These are phyloP conservation scores for Pyrenophora seminiperda DNA, from an alignment of 2,329 filamentous ascomycete genomes.

Conservation along the genomic window DNA sequence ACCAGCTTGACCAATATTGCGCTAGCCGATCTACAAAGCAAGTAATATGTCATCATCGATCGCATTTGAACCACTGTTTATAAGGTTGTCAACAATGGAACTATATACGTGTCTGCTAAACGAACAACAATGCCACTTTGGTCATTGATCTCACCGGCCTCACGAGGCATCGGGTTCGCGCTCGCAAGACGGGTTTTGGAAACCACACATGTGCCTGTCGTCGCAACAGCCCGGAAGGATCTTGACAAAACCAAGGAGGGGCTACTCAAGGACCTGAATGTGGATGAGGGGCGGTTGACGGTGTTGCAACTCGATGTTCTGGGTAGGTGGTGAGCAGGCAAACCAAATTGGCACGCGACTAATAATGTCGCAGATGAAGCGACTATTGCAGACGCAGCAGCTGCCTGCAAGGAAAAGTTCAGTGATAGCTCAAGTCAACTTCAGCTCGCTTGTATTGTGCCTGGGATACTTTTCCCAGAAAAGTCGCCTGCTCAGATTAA, in stretches of 20 bases:
- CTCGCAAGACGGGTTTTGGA: slow-evolving; percentile 63
- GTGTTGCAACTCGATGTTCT: slow-evolving; percentile 62
- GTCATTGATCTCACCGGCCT: slow-evolving; percentile 63
- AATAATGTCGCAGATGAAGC: slow-evolving; percentile 59
- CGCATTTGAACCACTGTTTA: slow-evolving; percentile 20
- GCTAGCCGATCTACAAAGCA: slow-evolving; percentile 28
- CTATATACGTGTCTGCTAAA: background rate
- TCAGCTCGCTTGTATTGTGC: slow-evolving; percentile 70
- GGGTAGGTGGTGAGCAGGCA: slow-evolving; percentile 49
- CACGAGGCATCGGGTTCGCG: slow-evolving; percentile 67
- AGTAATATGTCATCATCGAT: slow-evolving; percentile 44
- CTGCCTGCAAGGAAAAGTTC: slow-evolving; percentile 60
- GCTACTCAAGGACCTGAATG: slow-evolving; percentile 57
- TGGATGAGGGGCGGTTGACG: slow-evolving; percentile 55
- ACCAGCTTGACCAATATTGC: background rate
- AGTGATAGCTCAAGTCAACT: slow-evolving; percentile 58
- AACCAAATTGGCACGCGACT: background rate
- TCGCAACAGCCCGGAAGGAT: slow-evolving; percentile 65
- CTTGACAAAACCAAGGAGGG: slow-evolving; percentile 55
- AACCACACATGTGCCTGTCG: slow-evolving; percentile 62
- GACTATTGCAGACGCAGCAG: slow-evolving; percentile 63
- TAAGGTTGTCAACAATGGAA: slow-evolving; percentile 4
- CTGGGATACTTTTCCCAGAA: slow-evolving; percentile 75
- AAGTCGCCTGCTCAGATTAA: slow-evolving; percentile 71
- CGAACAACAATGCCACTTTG: slow-evolving; percentile 51